These are phyloP conservation scores for Chlorella sp. DNA, from an alignment of 139 green algal species.

Conservation along the genomic window DNA sequence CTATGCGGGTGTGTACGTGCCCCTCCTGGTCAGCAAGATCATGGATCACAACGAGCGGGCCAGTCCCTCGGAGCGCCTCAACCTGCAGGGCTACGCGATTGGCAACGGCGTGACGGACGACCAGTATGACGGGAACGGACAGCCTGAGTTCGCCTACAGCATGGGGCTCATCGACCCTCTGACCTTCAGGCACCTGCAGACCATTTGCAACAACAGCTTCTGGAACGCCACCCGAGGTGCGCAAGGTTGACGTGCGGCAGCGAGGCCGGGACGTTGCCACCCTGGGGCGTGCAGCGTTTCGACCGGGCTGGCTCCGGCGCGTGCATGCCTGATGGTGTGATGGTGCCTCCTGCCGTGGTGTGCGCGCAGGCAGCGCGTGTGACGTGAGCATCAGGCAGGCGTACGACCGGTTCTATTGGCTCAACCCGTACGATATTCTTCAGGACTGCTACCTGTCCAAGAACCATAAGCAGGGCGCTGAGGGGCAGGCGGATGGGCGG, in stretches of 20 bases:
- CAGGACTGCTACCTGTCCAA: too few relatives aligned
- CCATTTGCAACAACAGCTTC: constrained; percentile 24
- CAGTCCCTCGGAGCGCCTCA: neutral
- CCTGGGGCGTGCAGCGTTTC: too few relatives aligned
- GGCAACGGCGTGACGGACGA: constrained; percentile 74
- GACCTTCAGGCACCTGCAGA: constrained; percentile 19
- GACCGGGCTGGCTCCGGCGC: too few relatives aligned
- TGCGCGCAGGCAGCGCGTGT: constrained; percentile 19
- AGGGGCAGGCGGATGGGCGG: too few relatives aligned
- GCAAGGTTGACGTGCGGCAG: too few relatives aligned
- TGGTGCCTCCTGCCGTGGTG: too few relatives aligned
- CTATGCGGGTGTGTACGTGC: constrained; percentile 66
- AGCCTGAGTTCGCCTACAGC: constrained; percentile 52
- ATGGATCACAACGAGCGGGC: constrained; percentile 36
- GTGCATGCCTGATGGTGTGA: too few relatives aligned
- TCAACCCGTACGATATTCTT: constrained; percentile 47
- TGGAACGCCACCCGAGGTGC: constrained; percentile 29
- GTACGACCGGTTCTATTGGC: constrained; percentile 17
- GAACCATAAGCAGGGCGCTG: too few relatives aligned
- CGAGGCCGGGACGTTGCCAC: too few relatives aligned
- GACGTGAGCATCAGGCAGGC: neutral
- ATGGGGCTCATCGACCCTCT: constrained; percentile 44
- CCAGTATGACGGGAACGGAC: constrained; percentile 46
- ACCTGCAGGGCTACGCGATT: constrained; percentile 55
- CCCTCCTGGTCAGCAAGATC: constrained; percentile 39